phyloP scores from a whole-genome alignment of 495 filamentous ascomycete genomes.

The Oidiodendron maius region DNA sequence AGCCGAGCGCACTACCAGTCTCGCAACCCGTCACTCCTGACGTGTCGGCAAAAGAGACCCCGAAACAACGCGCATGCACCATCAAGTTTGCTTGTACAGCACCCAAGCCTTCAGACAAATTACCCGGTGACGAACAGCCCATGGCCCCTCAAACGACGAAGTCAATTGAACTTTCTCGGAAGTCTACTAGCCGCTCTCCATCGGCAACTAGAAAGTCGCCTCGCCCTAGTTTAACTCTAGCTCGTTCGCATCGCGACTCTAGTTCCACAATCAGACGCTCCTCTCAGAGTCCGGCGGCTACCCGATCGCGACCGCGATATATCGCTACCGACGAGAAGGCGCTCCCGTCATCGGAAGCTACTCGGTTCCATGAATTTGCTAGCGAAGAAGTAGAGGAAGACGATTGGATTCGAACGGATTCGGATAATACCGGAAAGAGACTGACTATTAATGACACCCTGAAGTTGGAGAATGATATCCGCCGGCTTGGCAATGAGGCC shows the following conservation, averaged over 20 bases:
- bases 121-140: conserved; percentile 1
- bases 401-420: conserved; percentile 72
- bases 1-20: conserved; percentile 8
- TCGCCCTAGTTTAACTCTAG: conserved; percentile 30
- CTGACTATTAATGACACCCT: conserved; percentile 87
- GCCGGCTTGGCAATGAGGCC: conserved; percentile 81
- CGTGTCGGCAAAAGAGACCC: conserved; percentile 1
- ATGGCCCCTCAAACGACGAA: background rate
- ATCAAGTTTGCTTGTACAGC: conserved; percentile 46
- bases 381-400: conserved; percentile 74
- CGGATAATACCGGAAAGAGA: conserved; percentile 52
- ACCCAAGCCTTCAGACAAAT: conserved; percentile 14
- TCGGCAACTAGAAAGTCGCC: conserved; percentile 30
- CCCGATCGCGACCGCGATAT: conserved; percentile 32
- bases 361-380: conserved; percentile 90
- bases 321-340: conserved; percentile 44
- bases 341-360: conserved; percentile 58
- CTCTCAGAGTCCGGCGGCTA: conserved; percentile 28
- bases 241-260: conserved; percentile 46
- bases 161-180: conserved; percentile 1
- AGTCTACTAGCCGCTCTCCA: conserved; percentile 25
- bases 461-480: conserved; percentile 82
- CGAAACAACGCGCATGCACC: conserved; percentile 19
- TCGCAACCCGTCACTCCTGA: background rate
- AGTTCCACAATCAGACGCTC: conserved; percentile 26